Percentiles rank a stretch among this genome's conserved stretches.
These are phyloP conservation scores for Fagus crenata DNA, from an alignment of 306 rosid species.

Conservation along the genomic window DNA sequence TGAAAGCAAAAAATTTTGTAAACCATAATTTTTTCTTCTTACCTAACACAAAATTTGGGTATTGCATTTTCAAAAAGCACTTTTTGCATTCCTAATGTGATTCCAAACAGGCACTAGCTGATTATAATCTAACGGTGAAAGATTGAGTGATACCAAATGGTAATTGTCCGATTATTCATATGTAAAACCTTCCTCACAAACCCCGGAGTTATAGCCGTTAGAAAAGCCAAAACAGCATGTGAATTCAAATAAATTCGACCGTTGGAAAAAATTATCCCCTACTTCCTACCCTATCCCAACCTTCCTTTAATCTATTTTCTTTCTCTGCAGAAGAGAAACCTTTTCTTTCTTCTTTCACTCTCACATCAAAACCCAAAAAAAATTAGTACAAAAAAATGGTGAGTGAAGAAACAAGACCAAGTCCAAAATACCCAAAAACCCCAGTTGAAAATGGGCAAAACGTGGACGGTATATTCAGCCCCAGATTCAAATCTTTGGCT, in stretches of 20 bases:
- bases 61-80: too few species aligned
- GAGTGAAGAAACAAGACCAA: slow-evolving; percentile 40
- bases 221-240: slow-evolving; percentile 5
- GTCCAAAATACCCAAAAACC: slow-evolving; percentile 33
- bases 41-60: too few species aligned
- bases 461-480: slow-evolving; percentile 45
- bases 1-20: too few species aligned
- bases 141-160: neutral
- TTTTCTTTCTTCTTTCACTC: neutral
- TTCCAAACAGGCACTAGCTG: neutral
- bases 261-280: slow-evolving; percentile 24
- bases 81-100: too few species aligned
- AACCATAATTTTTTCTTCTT: too few species aligned
- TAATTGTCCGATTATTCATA: neutral
- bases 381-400: slow-evolving; percentile 39
- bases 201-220: slow-evolving; percentile 50
- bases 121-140: neutral
- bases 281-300: neutral
- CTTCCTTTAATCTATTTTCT: neutral
- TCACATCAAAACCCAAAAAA: neutral
- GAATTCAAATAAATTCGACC: slow-evolving; percentile 43
- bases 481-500: slow-evolving; percentile 83
- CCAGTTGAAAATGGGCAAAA: slow-evolving; percentile 31
- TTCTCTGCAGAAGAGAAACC: neutral
- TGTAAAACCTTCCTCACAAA: too few species aligned